Evolutionary conservation across 2,329 filamentous ascomycete genomes (phyloP), one percentile per base, ranked within the genome.

Genomic region (Graphiopsis chlorocephala): DNA sequence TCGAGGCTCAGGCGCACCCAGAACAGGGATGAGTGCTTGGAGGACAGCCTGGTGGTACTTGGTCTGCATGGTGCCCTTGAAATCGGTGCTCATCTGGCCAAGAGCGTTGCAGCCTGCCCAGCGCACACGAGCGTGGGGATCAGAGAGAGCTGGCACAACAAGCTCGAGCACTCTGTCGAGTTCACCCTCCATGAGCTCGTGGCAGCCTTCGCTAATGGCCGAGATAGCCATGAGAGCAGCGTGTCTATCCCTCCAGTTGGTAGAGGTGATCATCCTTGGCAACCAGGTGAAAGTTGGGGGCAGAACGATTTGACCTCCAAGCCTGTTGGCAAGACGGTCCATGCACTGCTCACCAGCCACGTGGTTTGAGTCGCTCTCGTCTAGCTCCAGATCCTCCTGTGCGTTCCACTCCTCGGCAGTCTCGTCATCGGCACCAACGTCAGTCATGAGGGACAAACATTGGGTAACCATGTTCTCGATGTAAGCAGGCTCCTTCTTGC

Each of bases 81-180:
- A 99, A 75, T 99, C 95, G 33, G 95, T 99, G 81, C 94, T 98
- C 95, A 99, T 99, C 79, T 99, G 95, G 29, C 95, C 95, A n/a
- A 99, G 85, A 48, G 95, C 95, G 75, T 99, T 98, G 82, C 95
- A 99, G 35, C 93, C 95, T 61, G 95, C 95, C 89, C 96, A 99
- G 72, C 94, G 90, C 63, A 99, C 95, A 75, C 95, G 91, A 47
- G 95, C 91, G 75, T 99, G 95, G 45, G 90, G 86, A 75, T 99
- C 94, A 72, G 90, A 88, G 38, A 99, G 84, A 38, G 94, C 91
- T 17, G 95, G 95, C 58, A 97, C 88, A n/a, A 99, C 94, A 64
- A 99, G 85, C 69, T 96, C 92, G 56, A 99, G 84, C 25, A 99
- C 94, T 75, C 97, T 93, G 77, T 93, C 92, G 4, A 99, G 84